phyloP scores from a whole-genome alignment of 108 stramenopile species.

The Nannochloropsis granulata region DNA sequence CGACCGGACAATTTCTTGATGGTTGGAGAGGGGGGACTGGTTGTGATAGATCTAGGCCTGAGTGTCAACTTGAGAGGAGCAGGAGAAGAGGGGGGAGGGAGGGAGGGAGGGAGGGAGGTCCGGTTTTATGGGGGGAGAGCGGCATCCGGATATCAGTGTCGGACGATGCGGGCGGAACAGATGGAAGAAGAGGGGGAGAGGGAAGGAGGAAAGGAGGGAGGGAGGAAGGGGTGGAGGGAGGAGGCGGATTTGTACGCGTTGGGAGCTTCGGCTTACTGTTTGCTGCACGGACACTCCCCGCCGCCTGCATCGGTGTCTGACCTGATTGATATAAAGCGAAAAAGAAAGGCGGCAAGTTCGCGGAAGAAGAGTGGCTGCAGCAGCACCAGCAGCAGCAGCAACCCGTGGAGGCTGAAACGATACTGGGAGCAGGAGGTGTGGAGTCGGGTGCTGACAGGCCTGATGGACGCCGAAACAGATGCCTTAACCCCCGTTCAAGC shows the following conservation, averaged over 20 bases:
- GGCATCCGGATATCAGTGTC: not conserved
- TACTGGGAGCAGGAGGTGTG: not conserved
- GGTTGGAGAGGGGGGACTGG: not conserved
- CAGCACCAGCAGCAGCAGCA: not conserved
- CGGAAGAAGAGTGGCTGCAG: not conserved
- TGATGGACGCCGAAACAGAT: not conserved
- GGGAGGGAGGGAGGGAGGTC: not conserved
- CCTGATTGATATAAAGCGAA: not conserved
- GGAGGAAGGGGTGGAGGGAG: not conserved
- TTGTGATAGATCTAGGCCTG: not conserved
- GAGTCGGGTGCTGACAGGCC: not conserved
- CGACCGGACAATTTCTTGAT: not conserved
- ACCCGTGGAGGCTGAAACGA: not conserved
- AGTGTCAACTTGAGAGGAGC: not conserved
- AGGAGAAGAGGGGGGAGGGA: not conserved
- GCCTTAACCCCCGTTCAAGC: not conserved
- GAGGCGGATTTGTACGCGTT: not conserved
- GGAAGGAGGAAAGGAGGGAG: not conserved
- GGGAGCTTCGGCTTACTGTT: not conserved
- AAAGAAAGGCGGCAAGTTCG: not conserved
- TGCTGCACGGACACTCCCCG: not conserved
- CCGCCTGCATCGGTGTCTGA: not conserved
- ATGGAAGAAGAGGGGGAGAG: not conserved
- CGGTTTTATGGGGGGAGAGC: not conserved
- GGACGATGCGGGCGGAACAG: not conserved